phyloP scores from a whole-genome alignment of 345 rosid species.

The Physaria fendleri region DNA sequence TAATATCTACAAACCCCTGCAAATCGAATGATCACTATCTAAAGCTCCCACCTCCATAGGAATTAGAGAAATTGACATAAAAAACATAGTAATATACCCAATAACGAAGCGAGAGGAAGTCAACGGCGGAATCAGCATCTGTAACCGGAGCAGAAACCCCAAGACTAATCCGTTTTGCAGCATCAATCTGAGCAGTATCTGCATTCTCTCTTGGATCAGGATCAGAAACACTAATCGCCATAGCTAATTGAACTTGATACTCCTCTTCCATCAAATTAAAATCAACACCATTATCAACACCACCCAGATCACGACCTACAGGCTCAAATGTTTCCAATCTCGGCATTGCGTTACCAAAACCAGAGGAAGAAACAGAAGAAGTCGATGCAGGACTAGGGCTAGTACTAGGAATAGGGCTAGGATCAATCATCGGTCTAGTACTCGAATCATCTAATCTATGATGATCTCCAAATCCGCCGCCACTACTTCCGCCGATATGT shows the following conservation, averaged over 20 bases:
- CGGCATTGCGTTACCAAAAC: constrained; percentile 39
- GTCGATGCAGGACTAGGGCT: constrained; percentile 30
- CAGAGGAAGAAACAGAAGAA: constrained; percentile 34
- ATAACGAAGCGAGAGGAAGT: constrained; percentile 72
- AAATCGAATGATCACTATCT: not conserved
- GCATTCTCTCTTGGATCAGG: constrained; percentile 56
- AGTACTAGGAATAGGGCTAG: constrained; percentile 37
- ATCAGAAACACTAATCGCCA: constrained; percentile 95
- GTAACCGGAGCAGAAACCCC: constrained; percentile 50
- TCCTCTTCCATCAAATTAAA: constrained; percentile 84
- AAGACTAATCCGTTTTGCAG: constrained; percentile 92
- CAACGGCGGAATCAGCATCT: constrained; percentile 43
- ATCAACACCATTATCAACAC: constrained; percentile 38
- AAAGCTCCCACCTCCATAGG: constrained; percentile 1
- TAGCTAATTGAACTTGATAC: constrained; percentile 88
- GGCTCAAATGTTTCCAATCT: constrained; percentile 50
- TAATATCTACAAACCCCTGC: constrained; percentile 9
- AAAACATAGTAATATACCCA: constrained; percentile 48
- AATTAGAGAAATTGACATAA: not conserved
- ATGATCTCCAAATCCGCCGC: constrained; percentile 55
- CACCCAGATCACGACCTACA: constrained; percentile 36
- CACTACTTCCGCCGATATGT: constrained; percentile 89
- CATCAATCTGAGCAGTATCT: constrained; percentile 90
- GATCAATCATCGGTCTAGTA: constrained; percentile 38
- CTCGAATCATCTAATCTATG: constrained; percentile 41